Conservation (phyloP, 208 protist genomes). For the Herpetomonas samuelpessoai region DNA sequence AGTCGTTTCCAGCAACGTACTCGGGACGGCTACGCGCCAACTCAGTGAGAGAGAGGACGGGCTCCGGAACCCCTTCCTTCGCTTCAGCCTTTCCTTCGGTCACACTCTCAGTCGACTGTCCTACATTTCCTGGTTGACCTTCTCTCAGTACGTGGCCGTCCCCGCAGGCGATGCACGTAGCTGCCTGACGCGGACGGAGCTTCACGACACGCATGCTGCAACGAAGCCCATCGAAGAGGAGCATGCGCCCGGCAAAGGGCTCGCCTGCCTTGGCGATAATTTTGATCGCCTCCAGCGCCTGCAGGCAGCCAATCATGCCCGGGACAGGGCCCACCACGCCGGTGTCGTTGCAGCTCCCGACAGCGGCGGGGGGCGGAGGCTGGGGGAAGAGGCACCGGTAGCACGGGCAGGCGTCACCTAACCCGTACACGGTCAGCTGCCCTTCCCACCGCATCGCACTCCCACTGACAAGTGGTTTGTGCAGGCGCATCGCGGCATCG, state of each 20-base stretch:
- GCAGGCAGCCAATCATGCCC: constrained; percentile 93
- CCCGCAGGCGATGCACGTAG: constrained; percentile 71
- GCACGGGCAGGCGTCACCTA: constrained; percentile 78
- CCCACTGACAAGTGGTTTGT: constrained; percentile 92
- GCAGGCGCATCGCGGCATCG: constrained; percentile 88
- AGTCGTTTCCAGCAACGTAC: constrained; percentile 27
- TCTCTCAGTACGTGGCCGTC: constrained; percentile 2
- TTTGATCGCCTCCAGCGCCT: constrained; percentile 93
- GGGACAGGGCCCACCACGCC: constrained; percentile 93
- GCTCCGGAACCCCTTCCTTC: neutral
- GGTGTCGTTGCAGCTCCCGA: constrained; percentile 90
- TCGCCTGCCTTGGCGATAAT: constrained; percentile 70
- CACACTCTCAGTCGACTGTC: neutral
- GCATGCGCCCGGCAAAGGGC: constrained; percentile 63
- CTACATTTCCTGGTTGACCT: too few relatives aligned
- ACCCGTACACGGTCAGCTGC: constrained; percentile 92
- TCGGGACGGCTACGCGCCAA: constrained; percentile 32
- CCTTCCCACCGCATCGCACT: constrained; percentile 94
- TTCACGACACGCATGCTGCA: constrained; percentile 63
- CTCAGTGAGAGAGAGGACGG: constrained; percentile 15
- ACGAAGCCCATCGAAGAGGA: constrained; percentile 85
- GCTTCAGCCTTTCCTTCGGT: neutral
- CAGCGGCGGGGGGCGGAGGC: constrained; percentile 73
- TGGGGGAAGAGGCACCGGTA: constrained; percentile 93
- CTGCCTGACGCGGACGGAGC: constrained; percentile 43